phyloP scores from a whole-genome alignment of 2,329 filamentous ascomycete genomes.

The Sarocladium brachiariae region DNA sequence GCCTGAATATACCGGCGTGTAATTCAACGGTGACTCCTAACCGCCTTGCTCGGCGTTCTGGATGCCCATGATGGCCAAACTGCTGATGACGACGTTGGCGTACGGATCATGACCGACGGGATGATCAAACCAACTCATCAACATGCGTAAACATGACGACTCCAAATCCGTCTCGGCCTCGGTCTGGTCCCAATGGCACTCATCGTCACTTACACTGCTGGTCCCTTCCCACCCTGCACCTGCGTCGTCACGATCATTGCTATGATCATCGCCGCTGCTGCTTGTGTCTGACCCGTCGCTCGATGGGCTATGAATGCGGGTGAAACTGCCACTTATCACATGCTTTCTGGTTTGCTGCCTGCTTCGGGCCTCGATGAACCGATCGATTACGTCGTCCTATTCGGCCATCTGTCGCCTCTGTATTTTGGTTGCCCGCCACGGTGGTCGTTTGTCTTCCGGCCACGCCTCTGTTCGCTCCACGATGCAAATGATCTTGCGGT shows the following conservation, averaged over 20 bases:
- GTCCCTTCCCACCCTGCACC: neutral
- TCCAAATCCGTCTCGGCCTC: neutral
- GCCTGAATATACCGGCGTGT: slow-evolving; percentile 3
- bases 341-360: neutral
- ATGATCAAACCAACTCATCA: slow-evolving; percentile 6
- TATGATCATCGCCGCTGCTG: neutral
- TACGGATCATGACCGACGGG: neutral
- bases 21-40: slow-evolving; percentile 3
- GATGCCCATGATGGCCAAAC: slow-evolving; percentile 6
- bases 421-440: neutral
- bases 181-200: neutral
- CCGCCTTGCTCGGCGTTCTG: neutral
- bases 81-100: slow-evolving; percentile 6
- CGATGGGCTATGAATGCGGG: neutral
- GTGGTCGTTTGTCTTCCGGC: neutral
- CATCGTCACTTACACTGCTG: neutral
- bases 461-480: neutral
- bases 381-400: slow-evolving; percentile 1
- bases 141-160: slow-evolving; percentile 7
- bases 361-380: slow-evolving; percentile 3
- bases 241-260: neutral
- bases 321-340: slow-evolving; percentile 3
- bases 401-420: neutral
- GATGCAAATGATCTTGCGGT: slow-evolving; percentile 5
- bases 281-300: neutral